Conservation (phyloP, 352 stramenopile genomes). For the Salisapilia sapeloensis region DNA sequence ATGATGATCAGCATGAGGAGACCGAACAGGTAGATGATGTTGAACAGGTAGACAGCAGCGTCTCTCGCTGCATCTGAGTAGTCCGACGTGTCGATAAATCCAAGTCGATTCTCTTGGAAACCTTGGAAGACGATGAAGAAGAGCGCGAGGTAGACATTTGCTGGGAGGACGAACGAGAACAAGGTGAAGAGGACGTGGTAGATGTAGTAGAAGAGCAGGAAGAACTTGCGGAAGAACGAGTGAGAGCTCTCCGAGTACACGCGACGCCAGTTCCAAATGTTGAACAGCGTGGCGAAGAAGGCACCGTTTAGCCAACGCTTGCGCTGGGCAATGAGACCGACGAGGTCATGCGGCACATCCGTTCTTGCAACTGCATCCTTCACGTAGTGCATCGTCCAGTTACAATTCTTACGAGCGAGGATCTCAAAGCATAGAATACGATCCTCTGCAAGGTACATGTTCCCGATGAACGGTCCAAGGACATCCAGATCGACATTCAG, state of each 20-base stretch:
- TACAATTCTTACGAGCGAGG: slow-evolving; percentile 61
- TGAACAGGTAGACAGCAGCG: slow-evolving; percentile 58
- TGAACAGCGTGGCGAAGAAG: slow-evolving; percentile 80
- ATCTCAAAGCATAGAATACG: slow-evolving; percentile 77
- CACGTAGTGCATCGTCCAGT: slow-evolving; percentile 81
- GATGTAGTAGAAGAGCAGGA: slow-evolving; percentile 52
- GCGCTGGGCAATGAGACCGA: slow-evolving; percentile 73
- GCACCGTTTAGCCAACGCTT: slow-evolving; percentile 76
- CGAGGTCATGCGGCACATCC: slow-evolving; percentile 65
- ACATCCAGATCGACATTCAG: slow-evolving; percentile 65
- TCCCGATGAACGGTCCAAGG: slow-evolving; percentile 66
- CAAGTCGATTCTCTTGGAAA: slow-evolving; percentile 73
- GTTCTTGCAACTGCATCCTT: slow-evolving; percentile 69
- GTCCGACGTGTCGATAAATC: slow-evolving; percentile 63
- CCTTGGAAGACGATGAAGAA: slow-evolving; percentile 81
- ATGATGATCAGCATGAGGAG: slow-evolving; percentile 77
- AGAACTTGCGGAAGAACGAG: slow-evolving; percentile 46
- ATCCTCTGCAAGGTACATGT: slow-evolving; percentile 83
- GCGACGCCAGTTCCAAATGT: slow-evolving; percentile 68
- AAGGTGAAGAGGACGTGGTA: slow-evolving; percentile 60
- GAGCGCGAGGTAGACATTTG: slow-evolving; percentile 70
- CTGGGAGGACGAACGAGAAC: slow-evolving; percentile 57
- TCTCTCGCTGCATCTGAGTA: slow-evolving; percentile 40
- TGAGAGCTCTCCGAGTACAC: slow-evolving; percentile 75
- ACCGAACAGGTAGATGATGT: slow-evolving; percentile 59